Evolutionary conservation across 306 rosid genomes (phyloP).

Genomic region (Vigna hirtella): DNA sequence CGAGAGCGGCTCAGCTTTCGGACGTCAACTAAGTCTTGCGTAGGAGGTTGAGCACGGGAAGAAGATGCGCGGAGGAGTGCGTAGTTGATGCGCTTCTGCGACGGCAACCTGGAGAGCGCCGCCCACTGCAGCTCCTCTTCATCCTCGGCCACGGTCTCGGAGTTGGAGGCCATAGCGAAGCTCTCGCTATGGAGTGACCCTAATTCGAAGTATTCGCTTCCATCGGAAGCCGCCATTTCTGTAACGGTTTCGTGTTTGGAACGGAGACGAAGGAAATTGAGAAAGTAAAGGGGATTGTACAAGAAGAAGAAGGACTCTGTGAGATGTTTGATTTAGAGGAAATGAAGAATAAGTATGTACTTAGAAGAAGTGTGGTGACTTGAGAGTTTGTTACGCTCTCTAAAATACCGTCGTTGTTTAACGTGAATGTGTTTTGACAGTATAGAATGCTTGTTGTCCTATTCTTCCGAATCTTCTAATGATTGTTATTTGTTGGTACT

Average conservation of each 20-base stretch:
- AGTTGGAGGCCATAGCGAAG: slow-evolving; percentile 72
- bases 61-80: slow-evolving; percentile 58
- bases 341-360: no score
- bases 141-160: slow-evolving; percentile 65
- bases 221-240: slow-evolving; percentile 82
- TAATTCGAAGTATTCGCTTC: slow-evolving; percentile 76
- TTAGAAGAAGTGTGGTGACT: no score
- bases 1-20: slow-evolving; percentile 58
- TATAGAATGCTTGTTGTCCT: no score
- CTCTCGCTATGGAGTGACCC: slow-evolving; percentile 38
- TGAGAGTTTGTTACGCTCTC: no score
- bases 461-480: no score
- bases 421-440: no score
- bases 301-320: background rate
- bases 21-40: slow-evolving; percentile 57
- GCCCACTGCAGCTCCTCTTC: slow-evolving; percentile 80
- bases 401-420: no score
- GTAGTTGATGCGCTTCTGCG: slow-evolving; percentile 58
- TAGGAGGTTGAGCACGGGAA: background rate
- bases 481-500: no score
- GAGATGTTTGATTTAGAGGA: background rate
- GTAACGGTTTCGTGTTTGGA: background rate
- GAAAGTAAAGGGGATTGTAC: background rate
- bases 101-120: slow-evolving; percentile 70
- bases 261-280: background rate